phyloP scores from a whole-genome alignment of 306 rosid genomes.

The Cucumis cinereus region DNA sequence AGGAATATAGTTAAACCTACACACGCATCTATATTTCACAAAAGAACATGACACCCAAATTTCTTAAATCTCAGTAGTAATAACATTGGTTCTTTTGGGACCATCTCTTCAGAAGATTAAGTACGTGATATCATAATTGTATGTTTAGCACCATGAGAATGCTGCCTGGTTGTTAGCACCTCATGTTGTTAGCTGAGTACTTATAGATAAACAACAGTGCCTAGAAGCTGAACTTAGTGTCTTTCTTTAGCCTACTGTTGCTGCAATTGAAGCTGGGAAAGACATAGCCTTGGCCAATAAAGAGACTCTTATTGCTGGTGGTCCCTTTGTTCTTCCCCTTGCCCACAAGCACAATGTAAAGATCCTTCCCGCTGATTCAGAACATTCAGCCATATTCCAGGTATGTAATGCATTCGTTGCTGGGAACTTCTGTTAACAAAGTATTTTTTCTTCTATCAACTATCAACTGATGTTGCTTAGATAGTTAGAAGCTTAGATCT shows the following conservation, averaged over 20 bases:
- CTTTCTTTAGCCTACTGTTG: slow-evolving; percentile 83
- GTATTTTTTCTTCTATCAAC: not conserved
- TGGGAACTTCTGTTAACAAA: not conserved
- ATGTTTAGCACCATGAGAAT: not conserved
- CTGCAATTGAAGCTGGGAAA: slow-evolving; percentile 98
- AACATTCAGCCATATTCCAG: slow-evolving; percentile 99
- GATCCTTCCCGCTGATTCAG: slow-evolving; percentile 99
- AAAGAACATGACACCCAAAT: not conserved
- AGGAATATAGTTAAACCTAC: not conserved
- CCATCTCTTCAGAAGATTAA: not conserved
- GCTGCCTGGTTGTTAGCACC: not conserved
- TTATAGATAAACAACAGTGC: slow-evolving; percentile 4
- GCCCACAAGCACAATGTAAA: slow-evolving; percentile 87
- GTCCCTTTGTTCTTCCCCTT: slow-evolving; percentile 98
- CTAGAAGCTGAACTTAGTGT: slow-evolving; percentile 21
- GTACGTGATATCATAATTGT: not conserved
- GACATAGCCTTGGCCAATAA: slow-evolving; percentile 98
- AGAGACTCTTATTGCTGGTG: slow-evolving; percentile 97
- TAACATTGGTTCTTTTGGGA: not conserved
- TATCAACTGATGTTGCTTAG: not conserved
- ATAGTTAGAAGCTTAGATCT: not conserved
- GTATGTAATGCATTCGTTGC: slow-evolving; percentile 20
- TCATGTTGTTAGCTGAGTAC: not conserved
- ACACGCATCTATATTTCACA: not conserved
- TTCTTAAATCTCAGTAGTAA: not conserved